Evolutionary conservation across 1,284 basidiomycete genomes (phyloP).

Genomic region (Fereydounia khargensis): DNA sequence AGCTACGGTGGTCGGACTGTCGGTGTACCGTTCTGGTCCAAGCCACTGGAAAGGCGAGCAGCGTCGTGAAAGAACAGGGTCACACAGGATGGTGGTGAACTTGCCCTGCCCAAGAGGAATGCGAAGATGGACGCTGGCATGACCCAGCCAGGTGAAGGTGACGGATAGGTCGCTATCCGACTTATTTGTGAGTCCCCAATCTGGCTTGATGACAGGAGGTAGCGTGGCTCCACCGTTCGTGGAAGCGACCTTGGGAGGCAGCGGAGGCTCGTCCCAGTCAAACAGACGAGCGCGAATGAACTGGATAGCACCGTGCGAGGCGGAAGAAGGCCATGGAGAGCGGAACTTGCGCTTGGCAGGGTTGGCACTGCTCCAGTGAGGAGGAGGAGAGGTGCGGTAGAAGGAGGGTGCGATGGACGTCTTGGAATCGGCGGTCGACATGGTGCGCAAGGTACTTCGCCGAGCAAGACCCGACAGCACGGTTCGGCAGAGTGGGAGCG

Average conservation of each 20-base stretch:
- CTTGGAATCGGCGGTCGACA: constrained; percentile 8
- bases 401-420: constrained; percentile 17
- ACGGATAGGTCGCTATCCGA: background rate
- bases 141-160: constrained; percentile 43
- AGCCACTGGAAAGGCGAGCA: constrained; percentile 43
- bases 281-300: constrained; percentile 35
- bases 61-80: constrained; percentile 37
- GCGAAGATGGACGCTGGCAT: constrained; percentile 36
- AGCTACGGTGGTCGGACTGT: constrained; percentile 32
- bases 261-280: constrained; percentile 38
- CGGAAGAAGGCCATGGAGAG: constrained; percentile 37
- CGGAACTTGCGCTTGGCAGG: constrained; percentile 13
- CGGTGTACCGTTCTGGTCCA: constrained; percentile 36
- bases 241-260: constrained; percentile 16
- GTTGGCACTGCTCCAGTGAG: constrained; percentile 34
- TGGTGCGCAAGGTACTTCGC: no score
- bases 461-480: no score
- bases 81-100: constrained; percentile 29
- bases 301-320: constrained; percentile 9
- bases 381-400: constrained; percentile 30
- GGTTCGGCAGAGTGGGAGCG: no score
- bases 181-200: constrained; percentile 4
- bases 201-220: constrained; percentile 19
- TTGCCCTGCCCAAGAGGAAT: constrained; percentile 19
- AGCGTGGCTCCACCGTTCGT: constrained; percentile 6